phyloP scores from a whole-genome alignment of 2,329 filamentous ascomycete genomes.

The Alternaria hordeiaustralica region DNA sequence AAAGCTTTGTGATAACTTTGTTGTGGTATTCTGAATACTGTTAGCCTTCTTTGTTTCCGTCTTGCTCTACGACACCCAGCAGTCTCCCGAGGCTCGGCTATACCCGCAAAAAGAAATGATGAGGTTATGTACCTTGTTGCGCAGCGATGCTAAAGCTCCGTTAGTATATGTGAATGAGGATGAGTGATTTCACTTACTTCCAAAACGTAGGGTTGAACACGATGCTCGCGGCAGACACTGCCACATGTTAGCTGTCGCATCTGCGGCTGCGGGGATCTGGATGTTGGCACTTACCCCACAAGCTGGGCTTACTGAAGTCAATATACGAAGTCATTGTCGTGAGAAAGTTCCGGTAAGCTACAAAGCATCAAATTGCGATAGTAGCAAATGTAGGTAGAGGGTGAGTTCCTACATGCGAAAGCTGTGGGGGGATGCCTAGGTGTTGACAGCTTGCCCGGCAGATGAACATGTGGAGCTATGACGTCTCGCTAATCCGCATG shows the following conservation, averaged over 20 bases:
- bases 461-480: slow-evolving; percentile 22
- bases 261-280: not conserved
- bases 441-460: slow-evolving; percentile 31
- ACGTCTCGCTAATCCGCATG: slow-evolving; percentile 1
- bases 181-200: slow-evolving; percentile 70
- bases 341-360: not conserved
- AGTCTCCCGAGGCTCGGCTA: slow-evolving; percentile 12
- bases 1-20: slow-evolving; percentile 85
- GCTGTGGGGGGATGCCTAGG: slow-evolving; percentile 20
- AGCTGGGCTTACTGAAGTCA: slow-evolving; percentile 54
- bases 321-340: slow-evolving; percentile 39
- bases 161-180: not conserved
- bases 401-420: slow-evolving; percentile 5
- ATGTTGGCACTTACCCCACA: slow-evolving; percentile 53
- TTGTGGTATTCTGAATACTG: slow-evolving; percentile 79
- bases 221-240: slow-evolving; percentile 83
- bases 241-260: slow-evolving; percentile 9
- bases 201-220: slow-evolving; percentile 98
- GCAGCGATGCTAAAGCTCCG: slow-evolving; percentile 71
- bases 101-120: slow-evolving; percentile 8
- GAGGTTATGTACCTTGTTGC: slow-evolving; percentile 68
- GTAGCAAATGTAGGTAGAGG: not conserved
- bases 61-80: not conserved
- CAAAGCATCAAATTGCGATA: not conserved
- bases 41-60: slow-evolving; percentile 2